Evolutionary conservation across 1,284 basidiomycete genomes (phyloP).

Genomic region (Marasmius tenuissimus): DNA sequence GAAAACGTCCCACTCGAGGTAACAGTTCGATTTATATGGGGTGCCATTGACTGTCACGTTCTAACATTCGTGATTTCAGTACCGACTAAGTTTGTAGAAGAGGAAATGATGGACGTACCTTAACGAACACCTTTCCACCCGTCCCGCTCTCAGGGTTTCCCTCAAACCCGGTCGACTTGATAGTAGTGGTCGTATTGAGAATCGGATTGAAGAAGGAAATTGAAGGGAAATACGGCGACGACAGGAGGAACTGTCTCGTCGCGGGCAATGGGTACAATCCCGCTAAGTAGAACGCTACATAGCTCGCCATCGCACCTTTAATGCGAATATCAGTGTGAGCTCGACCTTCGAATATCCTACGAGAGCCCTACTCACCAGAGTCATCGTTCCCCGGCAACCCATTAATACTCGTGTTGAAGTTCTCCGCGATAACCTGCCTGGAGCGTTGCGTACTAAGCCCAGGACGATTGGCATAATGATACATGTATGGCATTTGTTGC

Average conservation of each 20-base stretch:
- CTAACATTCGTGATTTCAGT: neutral
- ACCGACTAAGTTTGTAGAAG: neutral
- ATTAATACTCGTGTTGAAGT: conserved; percentile 13
- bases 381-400: conserved; percentile 17
- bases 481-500: conserved; percentile 65
- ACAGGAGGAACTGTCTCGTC: conserved; percentile 57
- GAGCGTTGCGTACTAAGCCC: conserved; percentile 35
- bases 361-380: neutral
- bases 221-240: conserved; percentile 60
- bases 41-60: conserved; percentile 26
- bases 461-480: conserved; percentile 60
- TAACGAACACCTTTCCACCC: conserved; percentile 12
- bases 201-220: conserved; percentile 61
- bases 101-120: neutral
- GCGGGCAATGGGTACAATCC: conserved; percentile 65
- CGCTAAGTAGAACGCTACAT: conserved; percentile 57
- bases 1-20: conserved; percentile 45
- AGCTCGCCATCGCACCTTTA: conserved; percentile 68
- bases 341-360: neutral
- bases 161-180: conserved; percentile 47
- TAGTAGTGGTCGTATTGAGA: conserved; percentile 56
- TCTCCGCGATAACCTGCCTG: conserved; percentile 7
- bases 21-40: conserved; percentile 43
- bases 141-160: conserved; percentile 43
- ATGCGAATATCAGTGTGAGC: neutral